A percentile compares a stretch with the other conserved stretches of the same genome.
These are phyloP conservation scores for Pichia sp. DNA, from an alignment of 1,139 yeast genomes.

Conservation along the genomic window DNA sequence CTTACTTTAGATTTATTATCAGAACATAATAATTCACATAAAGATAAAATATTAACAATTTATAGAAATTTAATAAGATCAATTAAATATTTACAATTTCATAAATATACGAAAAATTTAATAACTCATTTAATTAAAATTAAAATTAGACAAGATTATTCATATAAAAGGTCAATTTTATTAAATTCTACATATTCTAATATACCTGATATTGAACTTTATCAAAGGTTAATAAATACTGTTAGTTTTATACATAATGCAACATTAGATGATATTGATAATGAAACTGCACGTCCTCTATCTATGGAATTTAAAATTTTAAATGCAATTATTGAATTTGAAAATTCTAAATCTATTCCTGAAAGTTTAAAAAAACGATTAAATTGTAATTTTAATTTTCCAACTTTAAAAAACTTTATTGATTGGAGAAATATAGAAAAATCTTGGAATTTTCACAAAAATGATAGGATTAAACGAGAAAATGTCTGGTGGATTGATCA, in stretches of 20 bases:
- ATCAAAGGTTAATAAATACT: conserved; percentile 19
- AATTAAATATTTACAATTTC: conserved; percentile 14
- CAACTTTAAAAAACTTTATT: conserved; percentile 3
- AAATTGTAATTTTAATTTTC: conserved; percentile 6
- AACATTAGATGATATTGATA: conserved; percentile 12
- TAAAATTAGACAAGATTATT: conserved; percentile 22
- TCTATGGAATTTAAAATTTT: conserved; percentile 15
- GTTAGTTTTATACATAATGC: conserved; percentile 25
- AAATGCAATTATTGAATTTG: conserved; percentile 19
- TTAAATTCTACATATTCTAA: conserved; percentile 2
- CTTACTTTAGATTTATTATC: conserved; percentile 12
- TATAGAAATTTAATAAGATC: conserved; percentile 23
- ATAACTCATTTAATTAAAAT: conserved; percentile 15
- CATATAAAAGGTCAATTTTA: conserved; percentile 12
- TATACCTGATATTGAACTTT: conserved; percentile 9
- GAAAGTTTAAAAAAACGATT: neutral
- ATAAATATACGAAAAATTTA: conserved; percentile 8
- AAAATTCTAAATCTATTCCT: conserved; percentile 16
- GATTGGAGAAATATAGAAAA: conserved; percentile 13
- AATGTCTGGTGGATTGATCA: conserved; percentile 10
- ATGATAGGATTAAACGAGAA: neutral
- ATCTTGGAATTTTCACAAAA: conserved; percentile 1
- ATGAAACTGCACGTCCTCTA: conserved; percentile 8
- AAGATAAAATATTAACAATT: conserved; percentile 10
- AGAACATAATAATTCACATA: conserved; percentile 4